phyloP scores from a whole-genome alignment of 2,329 filamentous ascomycete genomes.

The Botrytis fragariae region DNA sequence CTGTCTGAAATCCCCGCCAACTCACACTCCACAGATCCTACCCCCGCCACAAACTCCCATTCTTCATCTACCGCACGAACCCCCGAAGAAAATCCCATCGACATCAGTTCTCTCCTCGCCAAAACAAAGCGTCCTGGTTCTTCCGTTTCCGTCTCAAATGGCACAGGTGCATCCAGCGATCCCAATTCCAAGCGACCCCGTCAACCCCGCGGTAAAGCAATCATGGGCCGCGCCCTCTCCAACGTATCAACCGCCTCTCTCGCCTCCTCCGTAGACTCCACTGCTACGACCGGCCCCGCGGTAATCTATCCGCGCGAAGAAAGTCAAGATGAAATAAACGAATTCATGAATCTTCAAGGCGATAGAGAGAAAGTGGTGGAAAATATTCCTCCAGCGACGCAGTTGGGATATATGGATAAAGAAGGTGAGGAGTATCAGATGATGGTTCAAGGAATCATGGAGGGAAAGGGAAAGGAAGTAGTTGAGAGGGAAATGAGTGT shows the following conservation, averaged over 20 bases:
- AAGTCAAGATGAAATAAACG: not conserved
- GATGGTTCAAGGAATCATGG: constrained; percentile 36
- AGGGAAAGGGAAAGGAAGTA: constrained; percentile 31
- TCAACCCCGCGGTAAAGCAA: constrained; percentile 32
- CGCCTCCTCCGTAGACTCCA: constrained; percentile 43
- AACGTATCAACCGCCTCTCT: constrained; percentile 52
- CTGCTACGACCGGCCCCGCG: constrained; percentile 33
- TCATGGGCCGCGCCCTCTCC: constrained; percentile 58
- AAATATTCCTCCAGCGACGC: constrained; percentile 25
- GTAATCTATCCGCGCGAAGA: constrained; percentile 29
- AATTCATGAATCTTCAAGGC: constrained; percentile 10
- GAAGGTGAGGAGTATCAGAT: constrained; percentile 35
- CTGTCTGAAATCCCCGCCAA: constrained; percentile 16
- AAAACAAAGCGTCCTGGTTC: constrained; percentile 32
- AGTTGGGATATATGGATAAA: constrained; percentile 38
- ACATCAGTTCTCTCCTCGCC: constrained; percentile 36
- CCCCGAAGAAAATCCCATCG: constrained; percentile 18
- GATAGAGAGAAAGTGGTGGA: constrained; percentile 1
- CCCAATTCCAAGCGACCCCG: constrained; percentile 33
- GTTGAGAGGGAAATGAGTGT: constrained; percentile 14
- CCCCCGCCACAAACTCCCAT: constrained; percentile 8
- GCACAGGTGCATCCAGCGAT: not conserved
- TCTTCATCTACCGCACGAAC: not conserved
- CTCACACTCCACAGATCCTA: constrained; percentile 18
- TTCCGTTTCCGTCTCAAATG: constrained; percentile 19